Evolutionary conservation across 192 early-diverging fungal genomes (phyloP), one percentile per base, ranked within the genome.

Genomic region (Coemansia sp.): DNA sequence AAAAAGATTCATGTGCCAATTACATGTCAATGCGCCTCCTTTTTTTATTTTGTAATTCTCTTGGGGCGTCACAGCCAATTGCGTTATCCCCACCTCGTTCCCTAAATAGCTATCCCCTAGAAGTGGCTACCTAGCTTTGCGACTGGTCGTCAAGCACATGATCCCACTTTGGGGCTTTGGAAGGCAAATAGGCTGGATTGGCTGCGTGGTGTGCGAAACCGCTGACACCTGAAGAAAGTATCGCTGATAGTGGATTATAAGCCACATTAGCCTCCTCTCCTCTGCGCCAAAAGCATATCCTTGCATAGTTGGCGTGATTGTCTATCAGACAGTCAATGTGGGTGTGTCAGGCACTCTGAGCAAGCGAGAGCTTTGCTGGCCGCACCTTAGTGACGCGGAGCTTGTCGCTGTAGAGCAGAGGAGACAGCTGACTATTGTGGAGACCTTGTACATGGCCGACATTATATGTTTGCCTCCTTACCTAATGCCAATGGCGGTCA

Each of bases 21-120:
- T 56, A 56, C 26, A 56, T 56, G 53, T 56, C 53, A 56, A 56
- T 56, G 53, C 53, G 53, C 53, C 53, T 33, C 53, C 3, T 24
- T 56, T 56, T 34, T 33, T n/a, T 34, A 34, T 56, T 56, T 56
- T 20, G 14, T 56, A 20, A 24, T 50, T 10, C 14, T 34, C 46
- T 20, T 50, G 21, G 21, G 46, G 9, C 23, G 21, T 9, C 26
- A 9, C 26, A 10, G 50, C 13, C 24, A 28, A 31, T 31, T 16
- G 14, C 21, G 50, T 24, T 53, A 53, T 53, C 53, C 48, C 20
- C 21, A 5, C 23, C 21, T 26, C 9, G 11, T 3, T 11, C 23
- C 40, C 14, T n/a, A 5, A 43, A 39, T 39, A 46, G 43, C 5
- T n/a, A 31, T 16, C 26, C 50, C 50, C 50, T 26, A 53, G 31